Evolutionary conservation across 768 basidiomycete species (phyloP).

Genomic region (Suillus plorans): DNA sequence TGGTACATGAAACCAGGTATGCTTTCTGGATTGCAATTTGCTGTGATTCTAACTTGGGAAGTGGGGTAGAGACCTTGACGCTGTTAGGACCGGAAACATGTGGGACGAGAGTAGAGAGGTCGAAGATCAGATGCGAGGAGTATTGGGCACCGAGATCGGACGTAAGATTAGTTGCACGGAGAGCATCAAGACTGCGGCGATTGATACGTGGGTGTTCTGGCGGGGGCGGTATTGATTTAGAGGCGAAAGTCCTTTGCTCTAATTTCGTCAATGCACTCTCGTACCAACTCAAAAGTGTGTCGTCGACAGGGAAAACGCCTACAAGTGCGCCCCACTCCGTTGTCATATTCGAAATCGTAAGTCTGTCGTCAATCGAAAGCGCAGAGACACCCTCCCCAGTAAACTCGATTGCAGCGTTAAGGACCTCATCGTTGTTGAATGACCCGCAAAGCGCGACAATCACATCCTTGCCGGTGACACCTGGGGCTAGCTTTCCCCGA

Average conservation of each 20-base stretch:
- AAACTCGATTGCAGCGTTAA: constrained; percentile 97
- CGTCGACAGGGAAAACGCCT: constrained; percentile 93
- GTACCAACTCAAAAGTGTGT: constrained; percentile 84
- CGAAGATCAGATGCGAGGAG: constrained; percentile 84
- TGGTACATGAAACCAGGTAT: constrained; percentile 97
- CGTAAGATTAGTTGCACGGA: constrained; percentile 50
- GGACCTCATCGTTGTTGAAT: constrained; percentile 95
- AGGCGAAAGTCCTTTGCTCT: constrained; percentile 74
- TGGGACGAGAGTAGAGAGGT: constrained; percentile 91
- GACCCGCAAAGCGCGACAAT: constrained; percentile 95
- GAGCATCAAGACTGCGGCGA: constrained; percentile 60
- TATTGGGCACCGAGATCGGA: constrained; percentile 84
- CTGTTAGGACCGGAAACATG: constrained; percentile 98
- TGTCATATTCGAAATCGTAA: constrained; percentile 99
- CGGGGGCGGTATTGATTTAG: constrained; percentile 59
- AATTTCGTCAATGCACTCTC: constrained; percentile 67
- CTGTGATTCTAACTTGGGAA: constrained; percentile 74
- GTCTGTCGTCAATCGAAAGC: constrained; percentile 84
- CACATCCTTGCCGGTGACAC: constrained; percentile 97
- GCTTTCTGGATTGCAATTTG: constrained; percentile 91
- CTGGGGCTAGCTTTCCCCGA: constrained; percentile 74
- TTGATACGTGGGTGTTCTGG: constrained; percentile 89
- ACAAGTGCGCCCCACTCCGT: constrained; percentile 99
- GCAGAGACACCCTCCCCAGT: constrained; percentile 81
- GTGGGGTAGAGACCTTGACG: constrained; percentile 93